Evolutionary conservation across 208 protist species (phyloP).

Genomic region (Trichomonas tenax): DNA sequence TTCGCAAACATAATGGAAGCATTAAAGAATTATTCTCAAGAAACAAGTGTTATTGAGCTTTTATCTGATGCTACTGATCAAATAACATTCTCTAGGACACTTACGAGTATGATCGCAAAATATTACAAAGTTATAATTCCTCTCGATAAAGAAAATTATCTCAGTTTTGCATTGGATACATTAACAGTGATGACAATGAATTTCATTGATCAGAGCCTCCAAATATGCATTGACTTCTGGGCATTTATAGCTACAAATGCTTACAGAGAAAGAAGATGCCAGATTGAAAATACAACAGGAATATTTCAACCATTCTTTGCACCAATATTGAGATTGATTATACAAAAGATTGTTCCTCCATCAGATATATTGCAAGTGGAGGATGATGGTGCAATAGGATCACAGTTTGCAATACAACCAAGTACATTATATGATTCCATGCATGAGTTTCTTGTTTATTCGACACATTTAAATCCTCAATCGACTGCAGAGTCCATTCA

Average conservation of each 20-base stretch:
- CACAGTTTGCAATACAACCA: neutral
- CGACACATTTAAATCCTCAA: neutral
- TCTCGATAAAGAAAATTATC: neutral
- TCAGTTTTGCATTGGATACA: neutral
- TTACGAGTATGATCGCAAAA: neutral
- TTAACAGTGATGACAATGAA: neutral
- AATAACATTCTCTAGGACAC: neutral
- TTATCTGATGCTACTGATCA: neutral
- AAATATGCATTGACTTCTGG: neutral
- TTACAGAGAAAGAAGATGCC: neutral
- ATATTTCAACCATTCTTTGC: neutral
- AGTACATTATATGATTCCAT: neutral
- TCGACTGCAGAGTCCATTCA: neutral
- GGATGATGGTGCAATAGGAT: neutral
- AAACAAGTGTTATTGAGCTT: neutral
- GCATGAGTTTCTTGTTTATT: neutral
- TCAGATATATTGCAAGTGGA: neutral
- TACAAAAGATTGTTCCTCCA: neutral
- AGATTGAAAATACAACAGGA: neutral
- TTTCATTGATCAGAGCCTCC: neutral
- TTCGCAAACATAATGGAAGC: neutral
- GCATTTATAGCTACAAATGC: neutral
- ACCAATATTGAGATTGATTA: neutral
- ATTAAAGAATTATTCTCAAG: neutral
- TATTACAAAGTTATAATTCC: neutral